These are phyloP conservation scores for Lecanoromycetidae sp. DNA, from an alignment of 2,329 filamentous ascomycete species.

Conservation along the genomic window DNA sequence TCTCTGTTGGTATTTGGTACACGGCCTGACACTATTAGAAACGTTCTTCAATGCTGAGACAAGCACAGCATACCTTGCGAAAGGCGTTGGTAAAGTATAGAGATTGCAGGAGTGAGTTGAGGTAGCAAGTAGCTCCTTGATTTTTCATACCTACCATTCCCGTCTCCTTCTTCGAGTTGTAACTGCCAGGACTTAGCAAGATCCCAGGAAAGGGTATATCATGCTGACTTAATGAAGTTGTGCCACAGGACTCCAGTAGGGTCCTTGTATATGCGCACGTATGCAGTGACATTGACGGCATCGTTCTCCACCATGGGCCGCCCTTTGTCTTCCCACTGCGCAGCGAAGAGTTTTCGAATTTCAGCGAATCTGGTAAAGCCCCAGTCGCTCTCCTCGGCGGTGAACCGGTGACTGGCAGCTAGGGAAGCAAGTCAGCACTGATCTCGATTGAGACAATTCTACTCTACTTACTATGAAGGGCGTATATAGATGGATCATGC, in stretches of 20 bases:
- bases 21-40: conserved; percentile 51
- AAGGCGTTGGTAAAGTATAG: conserved; percentile 85
- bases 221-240: conserved; percentile 60
- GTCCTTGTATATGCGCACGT: conserved; percentile 70
- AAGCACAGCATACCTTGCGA: conserved; percentile 54
- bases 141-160: conserved; percentile 95
- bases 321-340: conserved; percentile 56
- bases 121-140: conserved; percentile 83
- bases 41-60: neutral
- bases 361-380: conserved; percentile 96
- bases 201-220: conserved; percentile 32
- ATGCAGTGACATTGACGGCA: conserved; percentile 66
- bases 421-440: conserved; percentile 11
- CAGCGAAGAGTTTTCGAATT: conserved; percentile 69
- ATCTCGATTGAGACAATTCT: neutral
- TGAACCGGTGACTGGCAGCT: conserved; percentile 88
- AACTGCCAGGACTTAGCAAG: conserved; percentile 38
- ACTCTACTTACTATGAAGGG: conserved; percentile 49
- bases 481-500: conserved; percentile 74
- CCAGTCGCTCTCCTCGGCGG: conserved; percentile 93
- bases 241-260: conserved; percentile 85
- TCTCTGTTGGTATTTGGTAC: conserved; percentile 88
- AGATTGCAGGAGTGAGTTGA: conserved; percentile 74
- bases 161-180: conserved; percentile 98
- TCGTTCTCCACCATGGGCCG: conserved; percentile 69